Evolutionary conservation across 1,284 basidiomycete species (phyloP), one percentile per base, ranked within the genome.

Genomic region (Mycocalia duriaeana): DNA sequence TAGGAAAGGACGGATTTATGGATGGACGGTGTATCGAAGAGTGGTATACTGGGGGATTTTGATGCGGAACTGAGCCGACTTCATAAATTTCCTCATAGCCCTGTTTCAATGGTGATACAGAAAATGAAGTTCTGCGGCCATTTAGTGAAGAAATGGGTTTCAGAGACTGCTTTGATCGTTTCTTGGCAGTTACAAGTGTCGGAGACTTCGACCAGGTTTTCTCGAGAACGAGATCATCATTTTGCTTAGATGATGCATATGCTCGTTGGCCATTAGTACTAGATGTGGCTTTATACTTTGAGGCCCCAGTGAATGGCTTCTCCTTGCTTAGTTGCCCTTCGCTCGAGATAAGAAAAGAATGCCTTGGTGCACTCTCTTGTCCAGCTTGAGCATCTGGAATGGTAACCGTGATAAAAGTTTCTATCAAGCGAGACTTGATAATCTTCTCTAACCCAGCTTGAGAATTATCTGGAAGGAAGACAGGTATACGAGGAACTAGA

Each of bases 11-110:
- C 0, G 90, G 89, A 59, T 89, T 89, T 4, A 82, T 90, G 1
- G 88, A 89, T 5, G 86, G 81, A 35, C 70, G 70, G 56, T 89
- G 85, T 42, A 85, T 71, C 0, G 76, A 68, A 2, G 89, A 91
- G 20, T 89, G 72, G 60, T 83, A 91, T 58, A 84, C 75, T 1
- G 84, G 82, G 8, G 9, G 14, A 31, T 8, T 8, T 16, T n/a
- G 6, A 20, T 41, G 39, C 8, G 11, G 11, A 22, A 7, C 23
- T 22, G 16, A 22, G 9, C 11, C 28, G 11, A 31, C 9, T 11
- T 9, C 9, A 31, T 31, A 31, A n/a, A 11, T 31, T 9, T 9
- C 9, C 11, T 9, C 28, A 31, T 9, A n/a, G n/a, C n/a, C n/a
- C 9, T 9, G n/a, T 9, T 9, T 31, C 11, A 31, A 11, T 31